These are phyloP conservation scores for Trametes maxima DNA, from an alignment of 768 basidiomycete genomes.

Conservation along the genomic window DNA sequence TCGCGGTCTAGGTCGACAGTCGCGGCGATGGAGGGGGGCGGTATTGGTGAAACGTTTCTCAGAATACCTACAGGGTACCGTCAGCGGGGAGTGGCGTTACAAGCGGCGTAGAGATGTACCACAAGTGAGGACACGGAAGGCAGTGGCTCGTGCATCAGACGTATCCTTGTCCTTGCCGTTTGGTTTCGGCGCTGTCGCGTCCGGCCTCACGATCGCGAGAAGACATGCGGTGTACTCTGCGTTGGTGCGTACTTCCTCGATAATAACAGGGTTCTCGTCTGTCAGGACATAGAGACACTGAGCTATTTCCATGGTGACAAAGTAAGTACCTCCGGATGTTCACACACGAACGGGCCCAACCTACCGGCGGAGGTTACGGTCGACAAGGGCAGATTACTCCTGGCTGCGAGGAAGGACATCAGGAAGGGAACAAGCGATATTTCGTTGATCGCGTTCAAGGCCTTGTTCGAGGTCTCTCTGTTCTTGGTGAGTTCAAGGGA, in stretches of 20 bases:
- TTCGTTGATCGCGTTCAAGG: slow-evolving; percentile 82
- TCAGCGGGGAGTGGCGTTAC: slow-evolving; percentile 2
- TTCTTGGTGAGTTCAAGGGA: slow-evolving; percentile 29
- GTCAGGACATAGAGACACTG: slow-evolving; percentile 93
- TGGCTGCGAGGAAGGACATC: slow-evolving; percentile 83
- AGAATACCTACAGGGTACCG: slow-evolving; percentile 58
- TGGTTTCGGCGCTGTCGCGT: slow-evolving; percentile 31
- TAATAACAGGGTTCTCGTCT: slow-evolving; percentile 83
- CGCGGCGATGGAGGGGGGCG: slow-evolving; percentile 64
- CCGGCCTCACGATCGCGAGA: slow-evolving; percentile 56
- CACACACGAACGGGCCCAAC: slow-evolving; percentile 15
- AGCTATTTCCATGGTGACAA: slow-evolving; percentile 46
- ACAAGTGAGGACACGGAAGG: slow-evolving; percentile 67
- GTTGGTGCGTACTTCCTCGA: slow-evolving; percentile 63
- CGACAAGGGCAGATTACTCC: slow-evolving; percentile 64
- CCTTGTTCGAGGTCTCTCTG: slow-evolving; percentile 93
- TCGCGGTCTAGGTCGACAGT: slow-evolving; percentile 71
- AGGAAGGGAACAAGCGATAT: slow-evolving; percentile 80
- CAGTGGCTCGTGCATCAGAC: slow-evolving; percentile 50
- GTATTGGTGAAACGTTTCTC: slow-evolving; percentile 75
- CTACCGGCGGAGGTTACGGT: slow-evolving; percentile 83
- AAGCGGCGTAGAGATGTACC: slow-evolving; percentile 46
- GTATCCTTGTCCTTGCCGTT: slow-evolving; percentile 45
- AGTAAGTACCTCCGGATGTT: background rate
- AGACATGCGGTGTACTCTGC: slow-evolving; percentile 66